Evolutionary conservation across 1,139 yeast species (phyloP), one percentile per base, ranked within the genome.

Genomic region (Barnettozyma hawaiiensis): DNA sequence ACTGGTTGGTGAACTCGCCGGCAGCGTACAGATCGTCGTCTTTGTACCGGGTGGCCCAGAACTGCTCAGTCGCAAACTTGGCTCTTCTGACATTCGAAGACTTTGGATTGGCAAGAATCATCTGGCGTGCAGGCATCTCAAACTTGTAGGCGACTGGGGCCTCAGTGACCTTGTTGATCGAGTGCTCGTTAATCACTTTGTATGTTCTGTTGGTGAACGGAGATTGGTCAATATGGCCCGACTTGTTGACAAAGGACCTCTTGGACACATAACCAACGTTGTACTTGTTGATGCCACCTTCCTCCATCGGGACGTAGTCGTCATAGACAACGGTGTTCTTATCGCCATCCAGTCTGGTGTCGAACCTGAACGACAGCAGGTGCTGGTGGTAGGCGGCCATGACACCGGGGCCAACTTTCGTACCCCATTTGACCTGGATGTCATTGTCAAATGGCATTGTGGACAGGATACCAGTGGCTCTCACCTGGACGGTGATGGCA

Each of bases 311-410:
- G 48, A 73, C 76, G 41, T 82, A 81, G 61, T 86, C 95, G 59
- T 82, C 89, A 54, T 75, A 81, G 44, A 78, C 81, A 48, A 83
- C 85, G 10, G 94, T 70, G 70, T 86, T 85, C 55, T 78, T 71
- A 65, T 85, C 85, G 55, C 95, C 95, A 58, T 86, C 96, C 42
- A 86, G 62, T 44, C 95, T 89, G 35, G 95, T 90, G 65, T 86
- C 95, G 57, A 86, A 78, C 71, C 95, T 81, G 66, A 85, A 80
- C 12, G 86, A 78, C 61, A 86, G 73, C 56, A 86, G 73, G 66
- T 86, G 96, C 71, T 86, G 96, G 65, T 86, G 96, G 66, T 82
- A 82, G 29, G 95, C 83, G 42, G 96, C 96, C 75, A 85, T 74
- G 46, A 82, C 92, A 59, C 85, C 81, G 51, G 95, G 95, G 22